Evolutionary conservation across 164 flowering plant genomes (phyloP).

Genomic region (Santalum album): DNA sequence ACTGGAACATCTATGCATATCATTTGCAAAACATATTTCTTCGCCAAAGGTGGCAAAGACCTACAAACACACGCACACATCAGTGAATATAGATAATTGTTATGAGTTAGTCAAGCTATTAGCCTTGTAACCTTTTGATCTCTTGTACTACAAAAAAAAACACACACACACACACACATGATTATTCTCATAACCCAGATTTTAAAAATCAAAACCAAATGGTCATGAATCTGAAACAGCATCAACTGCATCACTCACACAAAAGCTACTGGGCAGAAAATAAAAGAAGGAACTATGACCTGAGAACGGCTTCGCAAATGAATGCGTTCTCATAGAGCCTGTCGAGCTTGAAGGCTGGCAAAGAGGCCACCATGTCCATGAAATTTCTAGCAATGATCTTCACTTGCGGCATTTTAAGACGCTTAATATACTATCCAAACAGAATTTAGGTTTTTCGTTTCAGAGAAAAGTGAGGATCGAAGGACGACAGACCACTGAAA

Average conservation of each 20-base stretch:
- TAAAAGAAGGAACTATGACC: constrained; percentile 28
- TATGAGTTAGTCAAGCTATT: too few relatives aligned
- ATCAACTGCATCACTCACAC: too few relatives aligned
- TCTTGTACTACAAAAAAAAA: too few relatives aligned
- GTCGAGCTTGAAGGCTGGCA: constrained; percentile 82
- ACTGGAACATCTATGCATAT: constrained; percentile 61
- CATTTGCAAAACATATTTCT: constrained; percentile 80
- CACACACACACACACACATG: too few relatives aligned
- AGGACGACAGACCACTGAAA: too few relatives aligned
- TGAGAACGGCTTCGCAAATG: constrained; percentile 94
- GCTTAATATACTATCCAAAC: too few relatives aligned
- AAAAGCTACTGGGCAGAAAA: not conserved
- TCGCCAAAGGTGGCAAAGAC: constrained; percentile 89
- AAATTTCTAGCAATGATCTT: constrained; percentile 86
- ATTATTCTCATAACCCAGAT: too few relatives aligned
- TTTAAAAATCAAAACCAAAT: too few relatives aligned
- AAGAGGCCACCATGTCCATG: constrained; percentile 96
- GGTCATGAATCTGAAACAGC: too few relatives aligned
- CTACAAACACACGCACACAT: constrained; percentile 21
- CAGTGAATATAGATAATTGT: too few relatives aligned
- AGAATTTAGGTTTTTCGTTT: too few relatives aligned
- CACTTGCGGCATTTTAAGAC: constrained; percentile 71
- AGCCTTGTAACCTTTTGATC: too few relatives aligned
- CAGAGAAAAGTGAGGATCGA: not conserved
- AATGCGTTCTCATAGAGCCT: constrained; percentile 67